phyloP scores from a whole-genome alignment of 164 flowering plant genomes.

The Paratinospora sagittata region DNA sequence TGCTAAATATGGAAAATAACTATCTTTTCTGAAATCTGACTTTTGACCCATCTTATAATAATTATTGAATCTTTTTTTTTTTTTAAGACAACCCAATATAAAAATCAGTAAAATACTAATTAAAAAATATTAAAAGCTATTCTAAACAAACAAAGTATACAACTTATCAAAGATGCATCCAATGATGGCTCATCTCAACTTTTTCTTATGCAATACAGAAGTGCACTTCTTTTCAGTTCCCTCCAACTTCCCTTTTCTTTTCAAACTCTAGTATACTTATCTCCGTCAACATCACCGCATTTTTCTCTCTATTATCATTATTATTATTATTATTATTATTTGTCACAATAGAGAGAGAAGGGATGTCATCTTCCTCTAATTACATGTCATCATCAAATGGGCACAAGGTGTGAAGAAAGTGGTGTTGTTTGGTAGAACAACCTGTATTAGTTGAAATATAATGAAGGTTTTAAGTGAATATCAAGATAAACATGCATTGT shows the following conservation, averaged over 20 bases:
- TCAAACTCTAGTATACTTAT: not conserved
- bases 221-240: constrained; percentile 2
- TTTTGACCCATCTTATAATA: not conserved
- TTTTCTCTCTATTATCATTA: not conserved
- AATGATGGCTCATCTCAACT: not conserved
- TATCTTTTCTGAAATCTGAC: not conserved
- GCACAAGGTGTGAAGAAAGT: not conserved
- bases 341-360: not conserved
- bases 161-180: not conserved
- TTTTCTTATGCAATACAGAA: not conserved
- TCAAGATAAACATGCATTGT: not conserved
- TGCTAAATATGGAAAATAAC: not conserved
- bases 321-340: too few relatives aligned
- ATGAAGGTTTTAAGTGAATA: not conserved
- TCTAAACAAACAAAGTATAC: not conserved
- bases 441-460: not conserved
- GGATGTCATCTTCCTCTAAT: not conserved
- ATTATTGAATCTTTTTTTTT: not conserved
- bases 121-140: not conserved
- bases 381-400: not conserved
- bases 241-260: not conserved
- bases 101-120: not conserved
- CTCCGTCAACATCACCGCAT: not conserved
- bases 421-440: constrained; percentile 6
- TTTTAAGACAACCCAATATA: not conserved